Conservation (phyloP, 1,284 basidiomycete species). For the Pascua sp. region DNA sequence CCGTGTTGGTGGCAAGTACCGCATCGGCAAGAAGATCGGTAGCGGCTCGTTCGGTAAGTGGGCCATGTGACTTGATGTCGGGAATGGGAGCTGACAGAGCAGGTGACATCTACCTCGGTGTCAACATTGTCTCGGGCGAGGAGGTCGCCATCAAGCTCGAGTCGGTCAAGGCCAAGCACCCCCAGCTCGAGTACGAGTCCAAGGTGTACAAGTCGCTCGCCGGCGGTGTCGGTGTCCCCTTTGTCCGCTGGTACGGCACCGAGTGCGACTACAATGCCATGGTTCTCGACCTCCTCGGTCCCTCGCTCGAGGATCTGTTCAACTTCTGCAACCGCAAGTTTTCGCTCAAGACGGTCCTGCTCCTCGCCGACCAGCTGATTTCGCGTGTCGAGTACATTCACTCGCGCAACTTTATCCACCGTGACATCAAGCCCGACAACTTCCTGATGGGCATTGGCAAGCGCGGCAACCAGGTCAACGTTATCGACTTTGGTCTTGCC, state of each 20-base stretch:
- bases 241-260: conserved; percentile 97
- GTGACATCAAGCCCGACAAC: conserved; percentile 99
- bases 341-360: conserved; percentile 91
- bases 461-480: conserved; percentile 98
- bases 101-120: conserved; percentile 99
- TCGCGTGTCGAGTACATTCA: conserved; percentile 99
- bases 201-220: conserved; percentile 97
- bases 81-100: conserved; percentile 14
- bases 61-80: background rate
- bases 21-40: conserved; percentile 99
- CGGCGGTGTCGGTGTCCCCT: conserved; percentile 96
- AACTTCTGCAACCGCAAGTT: conserved; percentile 99
- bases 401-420: conserved; percentile 99
- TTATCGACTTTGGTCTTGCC: conserved; percentile 98
- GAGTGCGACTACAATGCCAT: conserved; percentile 99
- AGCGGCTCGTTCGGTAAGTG: conserved; percentile 92
- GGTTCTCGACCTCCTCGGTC: conserved; percentile 96
- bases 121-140: conserved; percentile 99
- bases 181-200: conserved; percentile 98
- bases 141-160: conserved; percentile 99
- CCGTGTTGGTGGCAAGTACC: conserved; percentile 95
- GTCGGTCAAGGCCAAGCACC: conserved; percentile 98
- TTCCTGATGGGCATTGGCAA: conserved; percentile 99
- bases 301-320: conserved; percentile 97
- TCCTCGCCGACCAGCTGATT: conserved; percentile 96